Conservation (phyloP, 163 green algal species). For the Botryococcus braunii region DNA sequence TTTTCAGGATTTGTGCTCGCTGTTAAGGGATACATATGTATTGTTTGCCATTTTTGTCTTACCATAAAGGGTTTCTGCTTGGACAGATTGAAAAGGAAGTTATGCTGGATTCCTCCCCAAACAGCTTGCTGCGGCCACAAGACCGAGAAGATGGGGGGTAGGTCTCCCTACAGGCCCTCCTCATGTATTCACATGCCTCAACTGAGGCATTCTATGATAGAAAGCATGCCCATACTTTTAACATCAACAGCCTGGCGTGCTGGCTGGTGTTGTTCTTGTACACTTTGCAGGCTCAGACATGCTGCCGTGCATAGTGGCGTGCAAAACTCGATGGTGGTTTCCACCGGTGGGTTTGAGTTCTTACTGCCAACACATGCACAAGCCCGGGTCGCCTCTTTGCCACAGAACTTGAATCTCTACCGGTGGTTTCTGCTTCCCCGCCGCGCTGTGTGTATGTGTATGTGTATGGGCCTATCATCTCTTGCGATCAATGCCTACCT, state of each 20-base stretch:
- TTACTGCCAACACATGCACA: too few relatives aligned
- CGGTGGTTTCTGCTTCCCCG: background rate
- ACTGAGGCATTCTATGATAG: background rate
- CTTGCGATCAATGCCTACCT: background rate
- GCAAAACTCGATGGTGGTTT: too few relatives aligned
- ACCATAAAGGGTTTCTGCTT: too few relatives aligned
- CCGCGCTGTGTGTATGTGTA: background rate
- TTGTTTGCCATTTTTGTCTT: too few relatives aligned
- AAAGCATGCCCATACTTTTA: background rate
- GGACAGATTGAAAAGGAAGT: slow-evolving; percentile 30
- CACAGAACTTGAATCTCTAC: background rate
- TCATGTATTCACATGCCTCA: background rate
- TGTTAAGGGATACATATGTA: too few relatives aligned
- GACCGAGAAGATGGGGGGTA: slow-evolving; percentile 37
- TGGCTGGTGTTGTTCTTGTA: background rate
- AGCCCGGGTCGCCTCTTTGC: background rate
- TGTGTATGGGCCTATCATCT: background rate
- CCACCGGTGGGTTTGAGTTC: too few relatives aligned
- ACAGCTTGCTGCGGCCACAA: slow-evolving; percentile 32
- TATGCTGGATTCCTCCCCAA: slow-evolving; percentile 22
- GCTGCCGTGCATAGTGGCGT: background rate
- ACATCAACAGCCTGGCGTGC: background rate
- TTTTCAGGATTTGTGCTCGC: too few relatives aligned
- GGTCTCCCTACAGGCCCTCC: background rate
- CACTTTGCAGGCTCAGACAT: background rate